Evolutionary conservation across 192 early-diverging fungal genomes (phyloP).

Genomic region (Podila verticillata): DNA sequence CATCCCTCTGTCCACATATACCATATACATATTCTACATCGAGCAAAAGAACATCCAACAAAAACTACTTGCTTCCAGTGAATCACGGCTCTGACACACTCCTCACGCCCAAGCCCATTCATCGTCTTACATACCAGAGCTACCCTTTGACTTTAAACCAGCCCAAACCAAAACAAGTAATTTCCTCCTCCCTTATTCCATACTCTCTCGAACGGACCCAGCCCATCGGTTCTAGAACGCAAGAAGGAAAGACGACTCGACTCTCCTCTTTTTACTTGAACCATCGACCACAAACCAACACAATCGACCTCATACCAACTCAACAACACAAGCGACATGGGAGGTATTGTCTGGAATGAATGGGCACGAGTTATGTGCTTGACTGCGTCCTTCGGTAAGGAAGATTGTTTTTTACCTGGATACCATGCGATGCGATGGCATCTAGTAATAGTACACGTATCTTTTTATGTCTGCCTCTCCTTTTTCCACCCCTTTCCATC

Average conservation of each 20-base stretch:
- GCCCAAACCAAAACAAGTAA: neutral
- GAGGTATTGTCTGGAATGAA: conserved; percentile 48
- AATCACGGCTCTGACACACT: neutral
- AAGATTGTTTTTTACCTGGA: neutral
- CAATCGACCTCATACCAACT: neutral
- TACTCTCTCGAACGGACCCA: neutral
- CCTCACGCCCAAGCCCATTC: neutral
- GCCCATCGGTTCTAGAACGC: neutral
- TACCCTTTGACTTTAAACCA: neutral
- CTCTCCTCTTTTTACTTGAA: no score
- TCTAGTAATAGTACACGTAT: neutral
- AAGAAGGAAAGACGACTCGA: no score
- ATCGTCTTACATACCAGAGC: neutral
- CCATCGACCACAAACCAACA: neutral
- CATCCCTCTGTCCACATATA: neutral
- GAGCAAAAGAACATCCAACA: no score
- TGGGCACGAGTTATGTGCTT: conserved; percentile 48
- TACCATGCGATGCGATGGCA: no score
- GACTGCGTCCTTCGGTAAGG: conserved; percentile 27
- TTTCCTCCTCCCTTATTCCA: conserved; percentile 1
- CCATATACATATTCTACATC: neutral
- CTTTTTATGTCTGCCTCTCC: neutral
- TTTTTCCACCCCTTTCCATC: neutral
- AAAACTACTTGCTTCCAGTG: no score
- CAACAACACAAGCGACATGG: conserved; percentile 9